Percentiles rank a stretch among this genome's conserved stretches.
Conservation (phyloP, 2,329 filamentous ascomycete genomes). For the Macrophomina pseudophaseolina region DNA sequence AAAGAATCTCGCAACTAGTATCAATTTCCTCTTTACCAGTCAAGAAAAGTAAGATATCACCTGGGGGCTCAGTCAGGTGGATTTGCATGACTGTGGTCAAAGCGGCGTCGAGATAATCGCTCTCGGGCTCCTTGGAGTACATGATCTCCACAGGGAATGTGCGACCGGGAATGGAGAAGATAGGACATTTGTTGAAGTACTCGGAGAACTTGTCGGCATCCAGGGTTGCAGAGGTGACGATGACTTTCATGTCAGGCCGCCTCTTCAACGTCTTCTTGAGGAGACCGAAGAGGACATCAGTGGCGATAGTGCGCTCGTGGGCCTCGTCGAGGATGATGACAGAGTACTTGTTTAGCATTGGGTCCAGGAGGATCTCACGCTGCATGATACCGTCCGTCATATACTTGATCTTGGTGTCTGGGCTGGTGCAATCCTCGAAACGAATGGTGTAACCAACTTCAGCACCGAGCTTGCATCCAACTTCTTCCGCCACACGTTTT, state of each 20-base stretch:
- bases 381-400: constrained; percentile 99
- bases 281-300: constrained; percentile 95
- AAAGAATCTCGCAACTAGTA: constrained; percentile 88
- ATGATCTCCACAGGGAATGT: constrained; percentile 96
- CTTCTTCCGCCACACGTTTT: constrained; percentile 94
- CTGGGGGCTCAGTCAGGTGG: constrained; percentile 86
- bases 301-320: constrained; percentile 95
- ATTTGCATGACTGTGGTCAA: constrained; percentile 99
- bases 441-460: constrained; percentile 99
- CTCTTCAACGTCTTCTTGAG: constrained; percentile 86
- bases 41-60: constrained; percentile 95
- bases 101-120: constrained; percentile 91
- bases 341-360: constrained; percentile 88
- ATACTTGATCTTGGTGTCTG: constrained; percentile 94
- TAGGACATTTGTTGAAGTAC: constrained; percentile 95
- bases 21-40: constrained; percentile 99
- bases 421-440: constrained; percentile 92
- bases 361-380: constrained; percentile 95
- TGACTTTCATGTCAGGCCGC: constrained; percentile 90
- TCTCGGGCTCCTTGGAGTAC: constrained; percentile 93
- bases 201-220: constrained; percentile 97
- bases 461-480: constrained; percentile 90
- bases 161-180: constrained; percentile 93
- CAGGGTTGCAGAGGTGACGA: constrained; percentile 98
- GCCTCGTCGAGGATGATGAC: constrained; percentile 99